Conservation (phyloP, 768 basidiomycete genomes). For the Lentinula sp. region DNA sequence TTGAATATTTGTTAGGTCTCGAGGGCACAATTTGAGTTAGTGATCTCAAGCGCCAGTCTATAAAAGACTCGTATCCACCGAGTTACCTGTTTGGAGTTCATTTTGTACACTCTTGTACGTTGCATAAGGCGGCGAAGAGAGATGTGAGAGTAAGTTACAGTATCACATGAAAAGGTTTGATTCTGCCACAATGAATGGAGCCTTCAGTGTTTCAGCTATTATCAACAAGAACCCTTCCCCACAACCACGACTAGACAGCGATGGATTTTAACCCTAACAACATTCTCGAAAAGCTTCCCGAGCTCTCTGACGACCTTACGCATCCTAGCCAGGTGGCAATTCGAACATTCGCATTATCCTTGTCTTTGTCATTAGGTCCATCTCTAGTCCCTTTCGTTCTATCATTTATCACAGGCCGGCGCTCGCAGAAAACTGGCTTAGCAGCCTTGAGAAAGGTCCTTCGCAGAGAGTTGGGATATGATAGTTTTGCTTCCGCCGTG, state of each 20-base stretch:
- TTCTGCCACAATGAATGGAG: background rate
- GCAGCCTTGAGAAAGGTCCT: slow-evolving; percentile 27
- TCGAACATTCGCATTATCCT: slow-evolving; percentile 61
- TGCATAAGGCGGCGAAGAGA: no score
- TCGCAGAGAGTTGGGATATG: slow-evolving; percentile 48
- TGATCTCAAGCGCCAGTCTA: no score
- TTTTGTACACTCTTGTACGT: no score
- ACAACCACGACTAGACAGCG: background rate
- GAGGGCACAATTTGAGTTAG: no score
- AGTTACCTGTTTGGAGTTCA: no score
- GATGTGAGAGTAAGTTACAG: no score
- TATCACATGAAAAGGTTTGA: no score
- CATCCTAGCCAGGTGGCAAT: slow-evolving; percentile 56
- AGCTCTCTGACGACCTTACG: slow-evolving; percentile 28
- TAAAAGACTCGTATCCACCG: no score
- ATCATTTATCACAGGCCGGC: slow-evolving; percentile 20
- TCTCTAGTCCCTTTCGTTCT: slow-evolving; percentile 49
- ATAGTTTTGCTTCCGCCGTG: slow-evolving; percentile 67
- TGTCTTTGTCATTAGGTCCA: slow-evolving; percentile 65
- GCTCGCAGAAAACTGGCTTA: slow-evolving; percentile 15
- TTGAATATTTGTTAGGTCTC: no score
- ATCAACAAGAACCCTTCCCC: background rate
- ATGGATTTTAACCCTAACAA: background rate
- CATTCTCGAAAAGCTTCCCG: slow-evolving; percentile 10
- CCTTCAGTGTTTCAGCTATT: background rate